Conservation (phyloP, 148 eudicot species). For the Rhododendron ferrugineum region DNA sequence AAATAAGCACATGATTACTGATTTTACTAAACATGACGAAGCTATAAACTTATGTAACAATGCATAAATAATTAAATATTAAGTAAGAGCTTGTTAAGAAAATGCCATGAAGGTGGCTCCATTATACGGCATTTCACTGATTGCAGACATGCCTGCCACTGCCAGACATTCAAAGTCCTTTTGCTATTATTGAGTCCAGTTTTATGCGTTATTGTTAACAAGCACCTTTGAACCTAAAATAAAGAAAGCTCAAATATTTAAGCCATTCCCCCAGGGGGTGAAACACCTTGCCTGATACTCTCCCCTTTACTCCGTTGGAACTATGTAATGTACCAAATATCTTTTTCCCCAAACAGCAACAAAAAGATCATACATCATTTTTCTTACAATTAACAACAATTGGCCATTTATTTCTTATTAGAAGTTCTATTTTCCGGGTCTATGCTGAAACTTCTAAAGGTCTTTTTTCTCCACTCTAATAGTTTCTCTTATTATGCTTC, state of each 20-base stretch:
- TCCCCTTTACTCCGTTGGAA: not conserved
- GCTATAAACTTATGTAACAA: not conserved
- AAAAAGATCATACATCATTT: not conserved
- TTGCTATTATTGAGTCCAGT: not conserved
- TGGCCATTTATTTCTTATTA: not conserved
- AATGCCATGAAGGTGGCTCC: not conserved
- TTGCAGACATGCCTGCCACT: not conserved
- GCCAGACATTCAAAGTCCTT: not conserved
- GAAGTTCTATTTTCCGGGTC: not conserved
- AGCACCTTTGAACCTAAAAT: not conserved
- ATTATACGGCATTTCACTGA: not conserved
- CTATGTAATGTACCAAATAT: not conserved
- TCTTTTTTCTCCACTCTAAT: not conserved
- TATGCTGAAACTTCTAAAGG: not conserved
- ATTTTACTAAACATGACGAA: not conserved
- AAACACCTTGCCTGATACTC: not conserved
- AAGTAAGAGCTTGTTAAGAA: not conserved
- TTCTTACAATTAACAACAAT: not conserved
- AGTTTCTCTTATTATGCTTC: not conserved
- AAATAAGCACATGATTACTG: not conserved
- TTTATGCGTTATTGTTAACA: not conserved
- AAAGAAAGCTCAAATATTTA: not conserved
- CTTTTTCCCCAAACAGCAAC: not conserved
- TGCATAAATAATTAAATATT: not conserved
- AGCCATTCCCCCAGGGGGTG: not conserved